phyloP scores from a whole-genome alignment of 768 basidiomycete species.

The Rhodosporidiobolus odoratus region DNA sequence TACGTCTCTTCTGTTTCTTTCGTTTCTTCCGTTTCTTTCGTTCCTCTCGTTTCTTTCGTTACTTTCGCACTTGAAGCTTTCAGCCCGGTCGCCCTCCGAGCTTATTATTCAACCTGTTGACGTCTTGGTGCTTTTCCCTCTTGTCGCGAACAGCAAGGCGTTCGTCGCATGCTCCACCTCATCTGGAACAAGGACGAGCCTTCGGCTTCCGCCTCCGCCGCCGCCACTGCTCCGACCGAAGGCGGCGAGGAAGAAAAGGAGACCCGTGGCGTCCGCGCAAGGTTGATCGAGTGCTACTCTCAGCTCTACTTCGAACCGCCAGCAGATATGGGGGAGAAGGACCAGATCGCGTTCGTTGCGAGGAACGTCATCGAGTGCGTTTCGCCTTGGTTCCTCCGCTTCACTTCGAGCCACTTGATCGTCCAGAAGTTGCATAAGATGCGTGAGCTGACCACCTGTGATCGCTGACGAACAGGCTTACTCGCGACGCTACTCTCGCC shows the following conservation, averaged over 20 bases:
- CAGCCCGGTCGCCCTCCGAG: too few species aligned
- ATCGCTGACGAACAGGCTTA: conserved; percentile 56
- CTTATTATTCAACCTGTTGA: not conserved
- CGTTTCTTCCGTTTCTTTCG: not conserved
- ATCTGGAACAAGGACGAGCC: conserved; percentile 95
- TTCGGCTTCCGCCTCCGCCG: conserved; percentile 49
- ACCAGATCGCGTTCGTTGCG: conserved; percentile 82
- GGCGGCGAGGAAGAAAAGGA: conserved; percentile 58
- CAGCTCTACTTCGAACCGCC: conserved; percentile 81
- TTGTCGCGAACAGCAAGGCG: conserved; percentile 58
- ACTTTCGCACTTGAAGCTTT: too few species aligned
- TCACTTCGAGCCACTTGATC: not conserved
- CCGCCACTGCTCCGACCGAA: conserved; percentile 44
- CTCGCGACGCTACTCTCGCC: conserved; percentile 85
- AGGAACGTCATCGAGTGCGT: conserved; percentile 94
- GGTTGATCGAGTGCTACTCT: conserved; percentile 81
- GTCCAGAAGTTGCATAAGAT: too few species aligned
- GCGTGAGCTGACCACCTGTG: not conserved
- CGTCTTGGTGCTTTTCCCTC: not conserved
- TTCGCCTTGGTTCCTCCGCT: not conserved
- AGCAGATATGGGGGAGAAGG: conserved; percentile 62
- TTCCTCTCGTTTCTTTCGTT: not conserved
- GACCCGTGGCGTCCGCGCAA: conserved; percentile 77
- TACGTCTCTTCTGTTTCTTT: conserved; percentile 45
- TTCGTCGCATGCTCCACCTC: conserved; percentile 93